phyloP scores from a whole-genome alignment of 1,284 basidiomycete genomes.

The Cryptococcus sp. region DNA sequence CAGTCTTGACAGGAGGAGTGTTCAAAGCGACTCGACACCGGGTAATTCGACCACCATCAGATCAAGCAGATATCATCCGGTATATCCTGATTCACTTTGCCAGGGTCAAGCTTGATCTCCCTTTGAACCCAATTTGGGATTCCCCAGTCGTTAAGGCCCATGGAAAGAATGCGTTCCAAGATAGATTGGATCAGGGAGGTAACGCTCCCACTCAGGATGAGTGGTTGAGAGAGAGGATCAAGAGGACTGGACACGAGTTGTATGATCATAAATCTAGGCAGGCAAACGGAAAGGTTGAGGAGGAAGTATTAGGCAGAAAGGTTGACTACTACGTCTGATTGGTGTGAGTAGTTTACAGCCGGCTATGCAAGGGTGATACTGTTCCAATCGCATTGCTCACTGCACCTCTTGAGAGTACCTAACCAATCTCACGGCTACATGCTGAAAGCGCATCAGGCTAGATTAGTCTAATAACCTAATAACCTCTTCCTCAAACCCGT shows the following conservation, averaged over 20 bases:
- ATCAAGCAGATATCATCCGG: constrained; percentile 17
- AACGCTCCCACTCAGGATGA: constrained; percentile 24
- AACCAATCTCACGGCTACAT: no score
- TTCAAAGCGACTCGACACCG: constrained; percentile 35
- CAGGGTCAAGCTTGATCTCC: constrained; percentile 8
- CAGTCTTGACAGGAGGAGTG: constrained; percentile 14
- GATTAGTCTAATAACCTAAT: constrained; percentile 28
- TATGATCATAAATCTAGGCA: constrained; percentile 16
- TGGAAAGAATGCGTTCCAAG: constrained; percentile 19
- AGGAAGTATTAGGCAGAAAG: constrained; percentile 22
- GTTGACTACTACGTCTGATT: constrained; percentile 22
- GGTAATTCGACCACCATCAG: constrained; percentile 16
- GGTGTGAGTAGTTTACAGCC: no score
- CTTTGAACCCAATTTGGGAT: constrained; percentile 17
- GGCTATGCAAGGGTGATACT: no score
- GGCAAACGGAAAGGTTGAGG: constrained; percentile 15
- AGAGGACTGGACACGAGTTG: constrained; percentile 20
- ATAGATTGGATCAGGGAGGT: constrained; percentile 20
- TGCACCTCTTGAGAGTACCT: no score
- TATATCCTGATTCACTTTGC: constrained; percentile 26
- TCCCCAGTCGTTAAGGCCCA: constrained; percentile 16
- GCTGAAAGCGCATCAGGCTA: no score
- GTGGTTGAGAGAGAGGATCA: constrained; percentile 25
- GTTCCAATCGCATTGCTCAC: no score
- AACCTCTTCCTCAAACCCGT: constrained; percentile 26